These are phyloP conservation scores for Porphyrellus cyaneotinctus DNA, from an alignment of 768 basidiomycete species.

Conservation along the genomic window DNA sequence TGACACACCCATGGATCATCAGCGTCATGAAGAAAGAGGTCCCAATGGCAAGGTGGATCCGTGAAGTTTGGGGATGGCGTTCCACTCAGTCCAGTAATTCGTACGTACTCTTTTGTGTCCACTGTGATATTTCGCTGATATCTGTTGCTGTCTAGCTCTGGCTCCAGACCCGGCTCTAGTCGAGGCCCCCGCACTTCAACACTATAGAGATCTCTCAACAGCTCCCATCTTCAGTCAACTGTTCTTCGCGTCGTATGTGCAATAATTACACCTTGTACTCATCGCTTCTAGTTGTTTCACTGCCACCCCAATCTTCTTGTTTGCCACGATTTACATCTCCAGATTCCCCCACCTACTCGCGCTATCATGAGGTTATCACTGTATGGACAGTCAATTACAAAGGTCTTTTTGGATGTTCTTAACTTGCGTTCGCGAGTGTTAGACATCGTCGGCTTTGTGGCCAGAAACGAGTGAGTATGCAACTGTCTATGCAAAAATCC, in stretches of 20 bases:
- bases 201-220: conserved; percentile 19
- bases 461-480: neutral
- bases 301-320: conserved; percentile 7
- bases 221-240: neutral
- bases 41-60: conserved; percentile 87
- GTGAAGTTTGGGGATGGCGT: conserved; percentile 80
- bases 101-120: conserved; percentile 13
- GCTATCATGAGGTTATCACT: conserved; percentile 14
- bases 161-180: conserved; percentile 30
- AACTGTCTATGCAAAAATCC: neutral
- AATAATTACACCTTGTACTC: conserved; percentile 20
- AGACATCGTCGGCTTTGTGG: neutral
- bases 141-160: conserved; percentile 9
- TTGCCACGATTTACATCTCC: conserved; percentile 16
- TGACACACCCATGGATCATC: conserved; percentile 80
- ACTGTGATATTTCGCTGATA: neutral
- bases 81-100: conserved; percentile 31
- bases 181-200: conserved; percentile 25
- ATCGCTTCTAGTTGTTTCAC: conserved; percentile 13
- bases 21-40: conserved; percentile 76
- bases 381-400: conserved; percentile 19
- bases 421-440: neutral
- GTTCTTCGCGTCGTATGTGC: conserved; percentile 15
- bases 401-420: conserved; percentile 1
- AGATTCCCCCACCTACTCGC: conserved; percentile 1